These are phyloP conservation scores for Triticum urartu DNA, from an alignment of 176 grass and related monocot species.

Conservation along the genomic window DNA sequence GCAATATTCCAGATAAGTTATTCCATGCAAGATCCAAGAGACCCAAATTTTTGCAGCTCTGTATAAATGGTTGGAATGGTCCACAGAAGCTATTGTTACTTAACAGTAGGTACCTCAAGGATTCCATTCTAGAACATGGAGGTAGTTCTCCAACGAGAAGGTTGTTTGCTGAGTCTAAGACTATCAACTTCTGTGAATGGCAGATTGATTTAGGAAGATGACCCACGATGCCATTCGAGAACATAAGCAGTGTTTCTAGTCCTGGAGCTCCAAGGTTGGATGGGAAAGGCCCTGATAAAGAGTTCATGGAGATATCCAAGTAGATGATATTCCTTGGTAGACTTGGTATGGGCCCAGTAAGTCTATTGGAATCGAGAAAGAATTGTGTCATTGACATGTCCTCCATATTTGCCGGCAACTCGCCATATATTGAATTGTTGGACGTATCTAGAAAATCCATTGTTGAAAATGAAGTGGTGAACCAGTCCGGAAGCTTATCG, in stretches of 20 bases:
- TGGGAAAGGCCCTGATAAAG: background rate
- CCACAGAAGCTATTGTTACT: background rate
- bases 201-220: conserved; percentile 36
- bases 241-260: background rate
- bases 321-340: background rate
- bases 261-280: background rate
- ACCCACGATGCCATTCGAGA: conserved; percentile 23
- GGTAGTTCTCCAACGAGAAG: conserved; percentile 6
- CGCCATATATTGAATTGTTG: conserved; percentile 12
- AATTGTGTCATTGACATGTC: background rate
- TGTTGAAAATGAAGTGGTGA: conserved; percentile 18
- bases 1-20: no score
- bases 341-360: background rate
- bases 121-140: background rate
- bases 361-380: background rate
- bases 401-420: background rate
- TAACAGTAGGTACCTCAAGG: background rate
- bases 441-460: conserved; percentile 2
- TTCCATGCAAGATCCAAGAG: conserved; percentile 12
- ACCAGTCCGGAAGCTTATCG: conserved; percentile 28
- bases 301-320: background rate
- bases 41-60: background rate
- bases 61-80: background rate
- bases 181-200: background rate
- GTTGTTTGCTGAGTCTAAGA: conserved; percentile 18